These are phyloP conservation scores for Talaromyces trachyspermus DNA, from an alignment of 495 filamentous ascomycete species.

Conservation along the genomic window DNA sequence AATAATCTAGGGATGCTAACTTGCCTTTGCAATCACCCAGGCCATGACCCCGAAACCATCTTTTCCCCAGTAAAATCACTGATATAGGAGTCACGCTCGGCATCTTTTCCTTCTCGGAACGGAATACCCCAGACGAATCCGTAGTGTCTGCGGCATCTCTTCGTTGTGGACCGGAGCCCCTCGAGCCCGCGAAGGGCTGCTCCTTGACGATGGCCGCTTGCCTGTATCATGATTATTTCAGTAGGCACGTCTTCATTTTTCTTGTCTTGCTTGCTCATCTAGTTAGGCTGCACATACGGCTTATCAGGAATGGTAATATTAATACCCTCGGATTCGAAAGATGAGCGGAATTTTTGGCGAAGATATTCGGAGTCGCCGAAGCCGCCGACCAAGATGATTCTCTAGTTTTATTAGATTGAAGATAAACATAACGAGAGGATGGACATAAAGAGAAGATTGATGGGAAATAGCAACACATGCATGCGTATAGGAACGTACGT, in stretches of 20 bases:
- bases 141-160: conserved; percentile 64
- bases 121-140: conserved; percentile 25
- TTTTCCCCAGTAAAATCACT: not conserved
- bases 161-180: conserved; percentile 61
- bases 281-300: not conserved
- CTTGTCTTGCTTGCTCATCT: no score
- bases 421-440: not conserved
- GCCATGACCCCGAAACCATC: not conserved
- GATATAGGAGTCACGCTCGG: not conserved
- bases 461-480: no score
- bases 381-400: conserved; percentile 53
- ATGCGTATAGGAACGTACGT: not conserved
- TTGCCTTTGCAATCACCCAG: conserved; percentile 1
- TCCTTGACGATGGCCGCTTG: conserved; percentile 74
- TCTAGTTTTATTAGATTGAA: conserved; percentile 27
- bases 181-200: conserved; percentile 55
- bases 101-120: not conserved
- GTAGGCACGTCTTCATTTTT: not conserved
- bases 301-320: conserved; percentile 1
- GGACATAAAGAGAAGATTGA: not conserved
- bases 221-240: conserved; percentile 31
- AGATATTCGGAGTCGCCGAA: conserved; percentile 60
- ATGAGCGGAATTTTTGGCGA: conserved; percentile 38
- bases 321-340: not conserved
- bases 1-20: not conserved